Conservation (phyloP, 768 basidiomycete species). For the Termitomyces sp. region DNA sequence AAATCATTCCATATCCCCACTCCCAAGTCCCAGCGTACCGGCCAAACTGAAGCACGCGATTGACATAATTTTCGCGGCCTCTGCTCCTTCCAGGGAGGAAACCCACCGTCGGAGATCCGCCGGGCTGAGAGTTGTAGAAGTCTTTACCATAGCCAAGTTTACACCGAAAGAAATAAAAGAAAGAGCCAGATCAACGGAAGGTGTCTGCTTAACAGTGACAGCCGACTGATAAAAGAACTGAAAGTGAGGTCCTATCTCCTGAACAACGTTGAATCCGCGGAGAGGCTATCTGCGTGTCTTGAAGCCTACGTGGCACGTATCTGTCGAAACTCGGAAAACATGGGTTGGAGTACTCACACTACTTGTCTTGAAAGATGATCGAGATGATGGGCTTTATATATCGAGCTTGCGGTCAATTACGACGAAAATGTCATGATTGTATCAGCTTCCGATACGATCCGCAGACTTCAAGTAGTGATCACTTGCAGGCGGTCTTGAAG, state of each 20-base stretch:
- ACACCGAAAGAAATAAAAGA: not conserved
- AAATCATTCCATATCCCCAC: not conserved
- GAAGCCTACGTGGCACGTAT: no score
- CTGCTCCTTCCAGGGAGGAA: slow-evolving; percentile 17
- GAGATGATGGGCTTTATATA: no score
- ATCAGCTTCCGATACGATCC: no score
- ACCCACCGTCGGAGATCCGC: not conserved
- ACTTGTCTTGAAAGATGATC: no score
- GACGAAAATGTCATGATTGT: no score
- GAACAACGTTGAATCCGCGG: no score
- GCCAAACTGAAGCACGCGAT: slow-evolving; percentile 19
- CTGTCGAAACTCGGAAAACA: no score
- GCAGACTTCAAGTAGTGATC: no score
- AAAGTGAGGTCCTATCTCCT: not conserved
- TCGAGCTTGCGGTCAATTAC: no score
- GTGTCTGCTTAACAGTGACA: slow-evolving; percentile 10
- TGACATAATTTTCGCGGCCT: slow-evolving; percentile 15
- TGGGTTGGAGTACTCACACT: no score
- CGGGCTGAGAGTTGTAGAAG: not conserved
- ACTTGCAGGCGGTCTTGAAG: no score
- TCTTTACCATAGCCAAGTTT: not conserved
- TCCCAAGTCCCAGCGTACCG: slow-evolving; percentile 4
- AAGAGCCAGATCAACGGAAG: not conserved
- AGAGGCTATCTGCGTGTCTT: no score
- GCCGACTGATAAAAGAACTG: not conserved